These are phyloP conservation scores for Rhynchospora breviuscula DNA, from an alignment of 176 grass and related monocot species.

Conservation along the genomic window DNA sequence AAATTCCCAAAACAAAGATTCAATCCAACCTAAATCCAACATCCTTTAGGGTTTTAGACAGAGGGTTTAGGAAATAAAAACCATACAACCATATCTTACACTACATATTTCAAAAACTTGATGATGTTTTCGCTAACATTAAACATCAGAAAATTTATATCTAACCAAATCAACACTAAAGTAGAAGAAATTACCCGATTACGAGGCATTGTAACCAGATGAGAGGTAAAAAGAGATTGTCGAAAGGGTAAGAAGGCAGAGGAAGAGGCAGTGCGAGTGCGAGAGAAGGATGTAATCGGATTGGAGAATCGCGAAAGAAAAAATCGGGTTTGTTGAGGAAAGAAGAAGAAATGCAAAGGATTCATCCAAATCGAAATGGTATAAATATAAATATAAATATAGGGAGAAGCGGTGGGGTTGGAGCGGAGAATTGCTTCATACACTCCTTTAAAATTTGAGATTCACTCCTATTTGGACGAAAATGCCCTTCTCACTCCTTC, in stretches of 20 bases:
- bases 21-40: neutral
- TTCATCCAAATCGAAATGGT: conserved; percentile 15
- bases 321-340: neutral
- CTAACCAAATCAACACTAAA: neutral
- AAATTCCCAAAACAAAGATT: neutral
- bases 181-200: conserved; percentile 9
- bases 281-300: conserved; percentile 30
- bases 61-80: neutral
- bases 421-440: too few species aligned
- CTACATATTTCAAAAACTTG: neutral
- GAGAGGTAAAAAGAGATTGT: conserved; percentile 2
- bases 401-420: neutral
- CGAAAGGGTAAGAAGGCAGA: conserved; percentile 27
- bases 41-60: neutral
- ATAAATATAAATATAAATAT: neutral
- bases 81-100: neutral
- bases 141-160: neutral
- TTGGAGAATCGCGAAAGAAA: neutral
- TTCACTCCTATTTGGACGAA: too few species aligned
- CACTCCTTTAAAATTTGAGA: too few species aligned
- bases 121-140: neutral
- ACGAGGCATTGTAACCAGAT: neutral
- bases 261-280: conserved; percentile 27
- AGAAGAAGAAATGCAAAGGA: conserved; percentile 16
- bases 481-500: too few species aligned